Conservation (phyloP, 441 rosid species). For the Lagerstroemia fauriei region DNA sequence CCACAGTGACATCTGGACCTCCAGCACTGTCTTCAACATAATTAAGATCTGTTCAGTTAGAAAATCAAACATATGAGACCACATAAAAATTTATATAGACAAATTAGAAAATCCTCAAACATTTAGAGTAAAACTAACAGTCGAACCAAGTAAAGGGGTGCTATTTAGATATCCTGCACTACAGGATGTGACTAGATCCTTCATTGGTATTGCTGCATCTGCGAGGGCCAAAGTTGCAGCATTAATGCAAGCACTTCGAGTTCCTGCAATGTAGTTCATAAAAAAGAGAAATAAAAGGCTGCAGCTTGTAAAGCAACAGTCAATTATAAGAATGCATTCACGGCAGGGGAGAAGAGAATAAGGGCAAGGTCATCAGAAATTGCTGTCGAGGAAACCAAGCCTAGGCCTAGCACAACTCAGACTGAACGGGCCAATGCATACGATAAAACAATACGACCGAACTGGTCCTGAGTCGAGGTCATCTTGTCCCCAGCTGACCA, state of each 20-base stretch:
- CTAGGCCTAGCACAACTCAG: not conserved
- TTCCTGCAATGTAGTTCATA: conserved; percentile 47
- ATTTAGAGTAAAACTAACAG: not conserved
- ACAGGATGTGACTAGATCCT: conserved; percentile 82
- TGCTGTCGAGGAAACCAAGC: not conserved
- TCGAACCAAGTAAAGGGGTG: conserved; percentile 73
- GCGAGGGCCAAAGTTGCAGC: conserved; percentile 90
- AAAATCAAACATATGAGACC: not conserved
- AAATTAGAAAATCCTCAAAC: not conserved
- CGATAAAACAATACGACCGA: not conserved
- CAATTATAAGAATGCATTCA: conserved; percentile 7
- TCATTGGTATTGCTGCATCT: conserved; percentile 94
- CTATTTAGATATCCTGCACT: conserved; percentile 86
- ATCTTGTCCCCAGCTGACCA: not conserved
- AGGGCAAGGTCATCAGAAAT: too few species aligned
- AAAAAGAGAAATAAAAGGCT: not conserved
- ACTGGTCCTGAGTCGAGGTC: not conserved
- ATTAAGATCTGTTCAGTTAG: conserved; percentile 56
- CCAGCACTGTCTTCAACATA: conserved; percentile 95
- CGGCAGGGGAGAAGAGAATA: not conserved
- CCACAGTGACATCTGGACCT: conserved; percentile 88
- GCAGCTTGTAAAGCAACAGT: not conserved
- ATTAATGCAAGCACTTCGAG: conserved; percentile 93
- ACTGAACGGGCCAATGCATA: not conserved
- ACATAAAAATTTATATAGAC: not conserved